phyloP scores from a whole-genome alignment of 768 basidiomycete genomes.

The Hygrocybe punicea region DNA sequence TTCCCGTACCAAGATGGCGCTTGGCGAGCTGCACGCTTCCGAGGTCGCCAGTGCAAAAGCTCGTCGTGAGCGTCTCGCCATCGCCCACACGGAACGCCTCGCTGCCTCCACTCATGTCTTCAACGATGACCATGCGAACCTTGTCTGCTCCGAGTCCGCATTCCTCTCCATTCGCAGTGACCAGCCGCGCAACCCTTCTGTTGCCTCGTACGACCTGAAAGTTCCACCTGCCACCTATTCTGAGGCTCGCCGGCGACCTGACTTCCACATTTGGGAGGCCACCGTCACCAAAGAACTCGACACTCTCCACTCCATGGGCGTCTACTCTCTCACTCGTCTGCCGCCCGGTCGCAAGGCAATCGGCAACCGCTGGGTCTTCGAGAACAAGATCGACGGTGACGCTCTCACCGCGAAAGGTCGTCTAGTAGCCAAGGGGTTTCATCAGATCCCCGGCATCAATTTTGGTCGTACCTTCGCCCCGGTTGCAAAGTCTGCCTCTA shows the following conservation, averaged over 20 bases:
- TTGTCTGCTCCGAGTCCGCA: background rate
- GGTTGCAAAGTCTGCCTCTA: conserved; percentile 20
- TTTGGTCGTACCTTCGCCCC: conserved; percentile 15
- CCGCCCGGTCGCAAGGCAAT: conserved; percentile 29
- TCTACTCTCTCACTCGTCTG: conserved; percentile 23
- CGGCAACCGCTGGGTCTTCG: conserved; percentile 34
- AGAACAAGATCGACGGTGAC: conserved; percentile 36
- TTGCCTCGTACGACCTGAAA: conserved; percentile 5
- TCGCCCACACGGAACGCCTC: too few species aligned
- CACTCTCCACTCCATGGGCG: conserved; percentile 16
- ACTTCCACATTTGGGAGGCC: conserved; percentile 18
- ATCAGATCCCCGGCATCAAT: conserved; percentile 30
- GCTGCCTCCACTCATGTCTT: background rate
- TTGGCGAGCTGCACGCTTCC: too few species aligned
- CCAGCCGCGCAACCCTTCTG: background rate
- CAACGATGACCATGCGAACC: background rate
- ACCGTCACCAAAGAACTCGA: conserved; percentile 25
- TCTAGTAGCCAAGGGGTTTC: conserved; percentile 12
- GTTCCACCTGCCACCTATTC: conserved; percentile 16
- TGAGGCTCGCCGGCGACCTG: conserved; percentile 16
- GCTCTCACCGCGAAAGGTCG: conserved; percentile 30
- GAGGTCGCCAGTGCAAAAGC: too few species aligned
- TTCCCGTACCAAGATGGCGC: too few species aligned
- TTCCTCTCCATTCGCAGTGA: conserved; percentile 1
- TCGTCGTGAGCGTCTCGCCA: too few species aligned